These are phyloP conservation scores for Phlebopus sp. DNA, from an alignment of 1,284 basidiomycete species.

Conservation along the genomic window DNA sequence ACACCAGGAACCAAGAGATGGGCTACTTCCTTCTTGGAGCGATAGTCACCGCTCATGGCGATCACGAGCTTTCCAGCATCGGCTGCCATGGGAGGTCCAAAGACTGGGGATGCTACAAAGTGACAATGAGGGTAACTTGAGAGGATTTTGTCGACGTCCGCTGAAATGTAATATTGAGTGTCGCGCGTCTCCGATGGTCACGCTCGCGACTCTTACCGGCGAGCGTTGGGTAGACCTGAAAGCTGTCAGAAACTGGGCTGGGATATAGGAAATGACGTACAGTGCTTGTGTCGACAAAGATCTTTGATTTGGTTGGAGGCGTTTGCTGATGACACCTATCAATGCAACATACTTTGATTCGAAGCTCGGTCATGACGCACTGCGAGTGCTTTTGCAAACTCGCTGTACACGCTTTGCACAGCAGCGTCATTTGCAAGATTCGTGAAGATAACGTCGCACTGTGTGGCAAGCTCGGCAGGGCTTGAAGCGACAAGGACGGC, in stretches of 20 bases:
- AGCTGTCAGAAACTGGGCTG: slow-evolving; percentile 9
- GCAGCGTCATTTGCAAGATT: slow-evolving; percentile 74
- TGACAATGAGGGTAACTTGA: slow-evolving; percentile 59
- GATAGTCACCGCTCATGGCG: slow-evolving; percentile 81
- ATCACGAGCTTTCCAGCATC: slow-evolving; percentile 70
- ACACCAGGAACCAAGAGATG: slow-evolving; percentile 77
- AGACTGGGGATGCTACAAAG: slow-evolving; percentile 79
- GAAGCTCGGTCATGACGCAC: slow-evolving; percentile 22
- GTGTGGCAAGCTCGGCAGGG: slow-evolving; percentile 53
- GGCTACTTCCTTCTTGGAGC: slow-evolving; percentile 78
- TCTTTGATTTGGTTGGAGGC: slow-evolving; percentile 53
- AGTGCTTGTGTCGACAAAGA: slow-evolving; percentile 82
- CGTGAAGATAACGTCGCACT: slow-evolving; percentile 82
- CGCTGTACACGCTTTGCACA: slow-evolving; percentile 65
- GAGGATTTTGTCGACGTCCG: slow-evolving; percentile 71
- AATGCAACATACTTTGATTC: slow-evolving; percentile 6
- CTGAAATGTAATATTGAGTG: slow-evolving; percentile 29
- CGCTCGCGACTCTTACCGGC: slow-evolving; percentile 46
- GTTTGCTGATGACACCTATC: slow-evolving; percentile 30
- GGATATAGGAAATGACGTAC: slow-evolving; percentile 37
- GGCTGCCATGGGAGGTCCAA: slow-evolving; percentile 72
- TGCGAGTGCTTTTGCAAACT: slow-evolving; percentile 58
- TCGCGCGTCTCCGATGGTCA: no score
- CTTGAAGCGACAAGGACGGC: slow-evolving; percentile 45
- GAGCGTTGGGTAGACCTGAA: slow-evolving; percentile 66